Conservation (phyloP, 169 alveolate species). For the Eimeria falciformis region DNA sequence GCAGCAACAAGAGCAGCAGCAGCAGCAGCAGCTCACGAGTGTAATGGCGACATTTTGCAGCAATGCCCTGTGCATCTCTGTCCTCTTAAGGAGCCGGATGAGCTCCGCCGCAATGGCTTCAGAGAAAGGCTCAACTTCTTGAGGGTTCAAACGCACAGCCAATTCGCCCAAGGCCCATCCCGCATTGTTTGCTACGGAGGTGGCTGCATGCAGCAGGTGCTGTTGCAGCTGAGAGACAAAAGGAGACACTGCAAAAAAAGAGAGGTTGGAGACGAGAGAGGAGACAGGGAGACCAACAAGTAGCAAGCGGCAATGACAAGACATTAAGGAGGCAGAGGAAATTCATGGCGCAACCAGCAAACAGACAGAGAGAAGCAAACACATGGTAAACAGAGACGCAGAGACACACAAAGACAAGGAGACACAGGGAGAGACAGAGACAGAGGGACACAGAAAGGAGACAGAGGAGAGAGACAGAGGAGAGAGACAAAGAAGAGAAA, state of each 20-base stretch:
- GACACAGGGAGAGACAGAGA: neutral
- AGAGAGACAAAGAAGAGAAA: neutral
- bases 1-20: constrained; percentile 4
- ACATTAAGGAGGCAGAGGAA: too few relatives aligned
- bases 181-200: constrained; percentile 89
- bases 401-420: constrained; percentile 20
- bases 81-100: constrained; percentile 77
- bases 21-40: constrained; percentile 85
- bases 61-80: constrained; percentile 80
- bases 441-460: neutral
- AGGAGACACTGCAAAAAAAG: constrained; percentile 4
- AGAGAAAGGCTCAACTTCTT: constrained; percentile 82
- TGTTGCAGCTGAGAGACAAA: constrained; percentile 45
- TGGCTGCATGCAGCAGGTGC: constrained; percentile 81
- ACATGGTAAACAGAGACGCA: neutral
- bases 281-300: neutral
- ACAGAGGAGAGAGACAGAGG: neutral
- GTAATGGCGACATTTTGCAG: constrained; percentile 88
- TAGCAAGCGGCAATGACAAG: neutral
- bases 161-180: constrained; percentile 92
- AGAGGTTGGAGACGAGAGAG: constrained; percentile 15
- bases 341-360: too few relatives aligned
- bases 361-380: neutral
- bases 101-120: constrained; percentile 83
- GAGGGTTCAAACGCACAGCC: constrained; percentile 81